A percentile compares a stretch with the other conserved stretches of the same genome.
phyloP scores from a whole-genome alignment of 257 asterid genomes.

The Ballota nigra region DNA sequence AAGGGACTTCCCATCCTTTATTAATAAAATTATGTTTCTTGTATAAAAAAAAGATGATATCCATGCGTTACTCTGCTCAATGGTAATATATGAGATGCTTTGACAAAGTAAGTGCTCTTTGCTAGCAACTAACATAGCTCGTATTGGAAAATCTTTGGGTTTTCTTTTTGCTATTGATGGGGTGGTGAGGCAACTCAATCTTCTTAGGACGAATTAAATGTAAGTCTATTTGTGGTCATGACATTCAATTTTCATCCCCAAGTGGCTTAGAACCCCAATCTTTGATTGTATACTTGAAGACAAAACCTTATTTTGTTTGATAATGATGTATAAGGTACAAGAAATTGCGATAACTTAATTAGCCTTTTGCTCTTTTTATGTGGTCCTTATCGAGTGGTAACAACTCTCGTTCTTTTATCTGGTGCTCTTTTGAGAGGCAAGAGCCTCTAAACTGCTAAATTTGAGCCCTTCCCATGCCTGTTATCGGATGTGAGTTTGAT shows the following conservation, averaged over 20 bases:
- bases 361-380: no score
- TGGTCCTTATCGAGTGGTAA: no score
- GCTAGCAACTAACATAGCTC: background rate
- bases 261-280: background rate
- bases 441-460: no score
- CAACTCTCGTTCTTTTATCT: no score
- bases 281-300: background rate
- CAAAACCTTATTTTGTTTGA: no score
- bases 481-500: no score
- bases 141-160: background rate
- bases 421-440: no score
- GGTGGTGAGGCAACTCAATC: background rate
- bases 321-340: no score
- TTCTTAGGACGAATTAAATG: background rate
- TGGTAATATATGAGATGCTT: background rate
- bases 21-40: no score
- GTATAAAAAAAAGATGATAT: background rate
- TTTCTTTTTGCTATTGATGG: background rate
- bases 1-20: no score
- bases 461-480: no score
- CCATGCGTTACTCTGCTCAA: background rate
- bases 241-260: background rate
- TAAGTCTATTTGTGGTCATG: background rate
- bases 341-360: no score
- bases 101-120: background rate